Percentiles rank a stretch among this genome's conserved stretches.
phyloP scores from a whole-genome alignment of 139 green algal species.

The Deuterostichococcus epilithicus region DNA sequence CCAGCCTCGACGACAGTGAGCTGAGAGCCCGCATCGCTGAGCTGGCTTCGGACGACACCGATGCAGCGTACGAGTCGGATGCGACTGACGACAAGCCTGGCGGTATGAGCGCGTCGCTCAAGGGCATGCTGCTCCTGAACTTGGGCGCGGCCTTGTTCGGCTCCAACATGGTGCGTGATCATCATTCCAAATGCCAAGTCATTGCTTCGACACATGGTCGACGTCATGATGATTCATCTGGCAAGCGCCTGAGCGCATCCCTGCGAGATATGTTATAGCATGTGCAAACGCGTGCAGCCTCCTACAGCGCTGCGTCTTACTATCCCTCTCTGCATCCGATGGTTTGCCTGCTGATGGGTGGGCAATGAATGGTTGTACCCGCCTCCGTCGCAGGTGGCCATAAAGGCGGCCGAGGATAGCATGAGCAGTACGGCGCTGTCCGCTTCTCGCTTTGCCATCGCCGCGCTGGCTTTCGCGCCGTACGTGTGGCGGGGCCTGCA shows the following conservation, averaged over 20 bases:
- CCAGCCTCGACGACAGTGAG: background rate
- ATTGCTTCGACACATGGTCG: background rate
- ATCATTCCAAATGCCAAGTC: background rate
- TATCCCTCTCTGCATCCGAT: no score
- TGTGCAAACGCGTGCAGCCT: background rate
- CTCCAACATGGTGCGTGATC: constrained; percentile 34
- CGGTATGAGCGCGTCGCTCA: constrained; percentile 8
- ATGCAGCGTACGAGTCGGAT: background rate
- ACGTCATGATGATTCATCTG: no score
- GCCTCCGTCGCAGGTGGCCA: constrained; percentile 18
- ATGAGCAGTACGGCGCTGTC: constrained; percentile 14
- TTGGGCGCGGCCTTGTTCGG: constrained; percentile 36
- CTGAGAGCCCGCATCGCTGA: background rate
- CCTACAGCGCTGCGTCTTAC: no score
- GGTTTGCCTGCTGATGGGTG: no score
- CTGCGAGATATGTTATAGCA: background rate
- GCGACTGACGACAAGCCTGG: background rate
- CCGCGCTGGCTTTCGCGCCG: constrained; percentile 27
- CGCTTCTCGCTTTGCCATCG: constrained; percentile 31
- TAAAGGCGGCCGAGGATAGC: constrained; percentile 25
- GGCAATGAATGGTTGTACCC: no score
- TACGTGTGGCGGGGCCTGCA: constrained; percentile 7
- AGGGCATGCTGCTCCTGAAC: constrained; percentile 38
- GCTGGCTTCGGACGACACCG: background rate
- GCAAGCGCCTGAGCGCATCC: no score